A percentile compares a stretch with the other conserved stretches of the same genome.
Evolutionary conservation across 148 eudicot species (phyloP).

Genomic region (Rhododendron ovatum): DNA sequence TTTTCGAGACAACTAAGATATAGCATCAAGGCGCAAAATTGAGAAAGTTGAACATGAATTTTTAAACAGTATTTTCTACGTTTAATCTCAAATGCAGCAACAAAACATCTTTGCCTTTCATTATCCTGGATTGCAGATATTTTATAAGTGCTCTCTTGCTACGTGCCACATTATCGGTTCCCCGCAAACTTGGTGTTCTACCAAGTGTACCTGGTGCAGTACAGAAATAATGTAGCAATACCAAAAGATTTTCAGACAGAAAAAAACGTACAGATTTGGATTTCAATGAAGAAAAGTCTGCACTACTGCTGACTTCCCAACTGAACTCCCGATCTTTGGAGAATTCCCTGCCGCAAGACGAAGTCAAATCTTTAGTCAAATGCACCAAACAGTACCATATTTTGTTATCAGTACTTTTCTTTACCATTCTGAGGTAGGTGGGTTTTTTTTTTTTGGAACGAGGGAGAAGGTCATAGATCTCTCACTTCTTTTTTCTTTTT

Average conservation of each 20-base stretch:
- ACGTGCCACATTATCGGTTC: background rate
- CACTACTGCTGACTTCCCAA: conserved; percentile 64
- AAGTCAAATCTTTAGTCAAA: background rate
- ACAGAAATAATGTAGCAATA: conserved; percentile 17
- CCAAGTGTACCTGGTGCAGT: background rate
- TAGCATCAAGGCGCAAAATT: background rate
- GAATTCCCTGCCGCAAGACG: conserved; percentile 44
- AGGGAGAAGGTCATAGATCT: background rate
- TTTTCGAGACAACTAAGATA: background rate
- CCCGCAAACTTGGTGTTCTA: background rate
- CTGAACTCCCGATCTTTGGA: conserved; percentile 52
- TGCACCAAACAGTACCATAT: background rate
- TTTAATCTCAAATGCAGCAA: conserved; percentile 12
- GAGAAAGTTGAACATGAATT: background rate
- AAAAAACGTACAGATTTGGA: conserved; percentile 68
- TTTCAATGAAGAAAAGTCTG: conserved; percentile 41
- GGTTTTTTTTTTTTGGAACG: no score
- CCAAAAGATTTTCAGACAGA: conserved; percentile 20
- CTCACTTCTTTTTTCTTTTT: background rate
- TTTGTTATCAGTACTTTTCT: background rate
- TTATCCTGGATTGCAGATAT: background rate
- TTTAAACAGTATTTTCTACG: background rate
- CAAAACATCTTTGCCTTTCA: background rate
- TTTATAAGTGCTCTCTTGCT: background rate
- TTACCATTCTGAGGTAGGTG: background rate